Evolutionary conservation across 148 eudicot genomes (phyloP), one percentile per base, ranked within the genome.

Genomic region (Fagopyrum tataricum): DNA sequence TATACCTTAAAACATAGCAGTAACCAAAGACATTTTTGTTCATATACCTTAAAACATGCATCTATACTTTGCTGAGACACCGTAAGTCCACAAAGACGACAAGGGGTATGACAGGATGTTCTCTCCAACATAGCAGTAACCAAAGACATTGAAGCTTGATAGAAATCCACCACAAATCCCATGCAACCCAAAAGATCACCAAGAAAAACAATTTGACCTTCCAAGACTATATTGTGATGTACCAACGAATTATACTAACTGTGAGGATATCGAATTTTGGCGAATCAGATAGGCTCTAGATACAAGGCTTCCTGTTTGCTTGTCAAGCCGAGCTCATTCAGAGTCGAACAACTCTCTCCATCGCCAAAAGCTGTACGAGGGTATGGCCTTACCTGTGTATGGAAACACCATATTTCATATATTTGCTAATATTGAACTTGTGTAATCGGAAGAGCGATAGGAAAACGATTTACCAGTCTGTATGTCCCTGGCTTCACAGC

Each of bases 321-420:
- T 67, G 91, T 86, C 73, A 90, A 82, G 46, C 97, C 97, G 68
- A 90, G 84, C 78, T 95, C 97, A 53, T 68, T 83, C 67, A 95
- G 78, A 68, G 87, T 86, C 12, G 77, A 72, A 68, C 70, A 70
- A 74, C 90, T 79, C 78, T 91, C 99, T 71, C 82, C 89, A 75
- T 72, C 87, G 72, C 95, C 77, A 76, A 91, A 91, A 71, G 97
- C 89, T 70, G 81, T 91, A 59, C 97, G 88, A 73, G 98, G 98
- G 78, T 80, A 94, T 37, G 98, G 97, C 82, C 97, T 87, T 62
- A 94, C 91, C 97, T 94, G 86, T 67, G 10, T 46, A 44, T 11
- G 8, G 1, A 26, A 26, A 47, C 15, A 31, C 69, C 13, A 37
- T 56, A 4, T 56, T 18, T 31, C 37, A 31, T 31, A 31, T 31